Conservation (phyloP, 805 yeast species). For the Cyberlindnera petersonii region DNA sequence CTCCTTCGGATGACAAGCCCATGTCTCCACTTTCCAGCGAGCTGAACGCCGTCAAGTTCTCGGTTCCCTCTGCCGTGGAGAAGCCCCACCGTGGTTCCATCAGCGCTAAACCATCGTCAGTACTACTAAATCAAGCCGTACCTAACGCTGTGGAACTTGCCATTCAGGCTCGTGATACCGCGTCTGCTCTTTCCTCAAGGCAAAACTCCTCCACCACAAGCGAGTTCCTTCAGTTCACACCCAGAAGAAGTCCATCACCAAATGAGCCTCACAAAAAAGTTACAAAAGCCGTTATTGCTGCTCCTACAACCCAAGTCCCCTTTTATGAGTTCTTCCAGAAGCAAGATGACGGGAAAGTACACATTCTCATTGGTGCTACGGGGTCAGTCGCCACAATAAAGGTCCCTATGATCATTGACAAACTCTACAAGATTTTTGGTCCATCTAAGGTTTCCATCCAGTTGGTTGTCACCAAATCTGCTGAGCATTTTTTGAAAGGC, state of each 20-base stretch:
- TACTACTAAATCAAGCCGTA: conserved; percentile 25
- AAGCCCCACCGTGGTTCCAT: conserved; percentile 55
- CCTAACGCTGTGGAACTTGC: conserved; percentile 2
- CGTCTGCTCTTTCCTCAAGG: conserved; percentile 25
- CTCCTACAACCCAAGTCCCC: conserved; percentile 66
- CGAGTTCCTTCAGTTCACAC: conserved; percentile 25
- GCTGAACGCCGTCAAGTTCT: conserved; percentile 39
- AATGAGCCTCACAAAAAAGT: conserved; percentile 31
- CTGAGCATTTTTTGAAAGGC: conserved; percentile 65
- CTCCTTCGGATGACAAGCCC: conserved; percentile 11
- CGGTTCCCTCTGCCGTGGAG: conserved; percentile 39
- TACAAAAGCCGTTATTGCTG: conserved; percentile 49
- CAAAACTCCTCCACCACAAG: conserved; percentile 25
- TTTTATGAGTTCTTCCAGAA: conserved; percentile 68
- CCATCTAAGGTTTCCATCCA: conserved; percentile 74
- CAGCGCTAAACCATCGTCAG: conserved; percentile 47
- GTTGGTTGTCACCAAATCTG: conserved; percentile 73
- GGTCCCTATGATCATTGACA: conserved; percentile 83
- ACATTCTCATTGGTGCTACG: conserved; percentile 86
- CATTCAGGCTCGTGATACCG: conserved; percentile 10
- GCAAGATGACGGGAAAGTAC: conserved; percentile 80
- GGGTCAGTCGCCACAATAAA: conserved; percentile 97
- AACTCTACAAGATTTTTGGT: conserved; percentile 76
- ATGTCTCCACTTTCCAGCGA: conserved; percentile 8
- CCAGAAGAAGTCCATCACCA: conserved; percentile 20